Evolutionary conservation across 306 rosid species (phyloP).

Genomic region (Quercus agrifolia): DNA sequence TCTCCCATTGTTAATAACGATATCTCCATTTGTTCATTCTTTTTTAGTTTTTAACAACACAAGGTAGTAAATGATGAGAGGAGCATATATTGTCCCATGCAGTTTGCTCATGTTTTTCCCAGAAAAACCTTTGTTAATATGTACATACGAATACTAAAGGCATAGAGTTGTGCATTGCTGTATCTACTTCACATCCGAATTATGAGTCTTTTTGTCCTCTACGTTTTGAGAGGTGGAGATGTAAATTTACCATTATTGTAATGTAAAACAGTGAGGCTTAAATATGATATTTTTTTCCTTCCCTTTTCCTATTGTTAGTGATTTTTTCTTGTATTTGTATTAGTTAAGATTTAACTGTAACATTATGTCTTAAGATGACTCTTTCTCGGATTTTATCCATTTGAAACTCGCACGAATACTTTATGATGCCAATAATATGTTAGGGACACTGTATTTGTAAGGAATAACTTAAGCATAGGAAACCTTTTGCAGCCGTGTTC

Average conservation of each 20-base stretch:
- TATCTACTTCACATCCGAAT: not conserved
- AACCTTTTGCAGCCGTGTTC: no score
- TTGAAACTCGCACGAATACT: not conserved
- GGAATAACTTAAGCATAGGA: no score
- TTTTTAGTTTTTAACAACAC: not conserved
- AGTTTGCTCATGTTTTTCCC: not conserved
- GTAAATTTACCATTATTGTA: not conserved
- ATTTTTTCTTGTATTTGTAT: no score
- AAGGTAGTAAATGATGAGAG: constrained; percentile 15
- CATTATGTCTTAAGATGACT: not conserved
- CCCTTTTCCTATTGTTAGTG: not conserved
- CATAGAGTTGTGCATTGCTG: not conserved
- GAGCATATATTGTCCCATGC: constrained; percentile 2
- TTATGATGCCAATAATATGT: no score
- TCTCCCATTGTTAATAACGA: constrained; percentile 1
- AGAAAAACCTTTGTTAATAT: not conserved
- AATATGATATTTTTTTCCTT: not conserved
- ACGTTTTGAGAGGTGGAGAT: not conserved
- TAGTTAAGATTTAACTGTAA: not conserved
- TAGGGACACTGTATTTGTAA: no score
- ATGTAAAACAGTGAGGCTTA: constrained; percentile 1
- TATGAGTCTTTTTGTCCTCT: not conserved
- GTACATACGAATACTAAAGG: constrained; percentile 1
- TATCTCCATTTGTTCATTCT: constrained; percentile 31
- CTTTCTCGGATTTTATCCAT: not conserved